phyloP scores from a whole-genome alignment of 495 filamentous ascomycete species.

The Lophiotrema nucula region DNA sequence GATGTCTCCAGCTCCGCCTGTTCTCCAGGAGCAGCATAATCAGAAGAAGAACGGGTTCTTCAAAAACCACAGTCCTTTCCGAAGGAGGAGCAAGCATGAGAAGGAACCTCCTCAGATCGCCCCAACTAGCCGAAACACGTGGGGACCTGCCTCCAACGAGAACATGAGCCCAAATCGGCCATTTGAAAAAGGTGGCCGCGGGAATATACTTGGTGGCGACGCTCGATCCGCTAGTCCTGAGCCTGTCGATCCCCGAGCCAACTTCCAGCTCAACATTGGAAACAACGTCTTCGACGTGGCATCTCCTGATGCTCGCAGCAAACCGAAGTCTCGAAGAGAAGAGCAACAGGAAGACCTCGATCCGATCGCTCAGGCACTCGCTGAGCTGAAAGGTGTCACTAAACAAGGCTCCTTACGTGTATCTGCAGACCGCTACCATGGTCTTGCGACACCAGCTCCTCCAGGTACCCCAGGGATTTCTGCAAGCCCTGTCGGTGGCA shows the following conservation, averaged over 20 bases:
- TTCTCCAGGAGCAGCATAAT: slow-evolving; percentile 60
- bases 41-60: slow-evolving; percentile 94
- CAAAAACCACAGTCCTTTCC: slow-evolving; percentile 82
- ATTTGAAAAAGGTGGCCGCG: slow-evolving; percentile 26
- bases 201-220: slow-evolving; percentile 30
- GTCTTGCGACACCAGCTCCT: slow-evolving; percentile 77
- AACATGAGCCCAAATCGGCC: slow-evolving; percentile 39
- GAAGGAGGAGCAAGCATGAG: slow-evolving; percentile 83
- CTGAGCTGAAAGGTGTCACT: slow-evolving; percentile 82
- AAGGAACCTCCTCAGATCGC: slow-evolving; percentile 58
- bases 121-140: slow-evolving; percentile 59
- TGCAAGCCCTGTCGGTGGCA: slow-evolving; percentile 49
- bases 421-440: slow-evolving; percentile 91
- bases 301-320: slow-evolving; percentile 62
- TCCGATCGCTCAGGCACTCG: slow-evolving; percentile 88
- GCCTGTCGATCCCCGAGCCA: slow-evolving; percentile 88
- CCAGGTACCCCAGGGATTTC: slow-evolving; percentile 36
- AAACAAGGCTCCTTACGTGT: slow-evolving; percentile 76
- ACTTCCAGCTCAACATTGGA: slow-evolving; percentile 92
- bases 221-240: slow-evolving; percentile 66
- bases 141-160: slow-evolving; percentile 50
- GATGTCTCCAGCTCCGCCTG: slow-evolving; percentile 45
- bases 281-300: slow-evolving; percentile 96
- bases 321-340: slow-evolving; percentile 23
- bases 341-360: slow-evolving; percentile 62